A percentile compares a stretch with the other conserved stretches of the same genome.
phyloP scores from a whole-genome alignment of 768 basidiomycete genomes.

The Leccinum uliginosum region DNA sequence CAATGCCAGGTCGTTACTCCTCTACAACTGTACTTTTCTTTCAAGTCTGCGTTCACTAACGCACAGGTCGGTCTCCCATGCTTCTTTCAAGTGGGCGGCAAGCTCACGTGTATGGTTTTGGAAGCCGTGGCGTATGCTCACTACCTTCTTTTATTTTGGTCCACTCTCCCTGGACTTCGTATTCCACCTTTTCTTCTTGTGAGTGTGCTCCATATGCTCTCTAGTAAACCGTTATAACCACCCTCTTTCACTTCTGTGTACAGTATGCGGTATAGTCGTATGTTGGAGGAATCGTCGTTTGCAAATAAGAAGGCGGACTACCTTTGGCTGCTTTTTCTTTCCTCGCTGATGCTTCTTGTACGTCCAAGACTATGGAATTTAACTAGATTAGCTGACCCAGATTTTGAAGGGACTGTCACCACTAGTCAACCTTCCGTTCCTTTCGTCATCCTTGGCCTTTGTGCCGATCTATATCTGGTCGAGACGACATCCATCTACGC shows the following conservation, averaged over 20 bases:
- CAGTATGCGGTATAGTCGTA: constrained; percentile 95
- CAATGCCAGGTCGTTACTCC: constrained; percentile 92
- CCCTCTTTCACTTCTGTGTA: neutral
- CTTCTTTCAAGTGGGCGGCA: neutral
- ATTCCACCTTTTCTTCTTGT: constrained; percentile 99
- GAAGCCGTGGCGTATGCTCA: constrained; percentile 83
- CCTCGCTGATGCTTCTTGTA: constrained; percentile 82
- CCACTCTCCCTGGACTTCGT: constrained; percentile 89
- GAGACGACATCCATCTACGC: constrained; percentile 86
- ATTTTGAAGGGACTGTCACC: constrained; percentile 67
- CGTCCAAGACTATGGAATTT: constrained; percentile 17
- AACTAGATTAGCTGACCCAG: neutral
- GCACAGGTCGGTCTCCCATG: constrained; percentile 46
- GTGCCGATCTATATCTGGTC: constrained; percentile 98
- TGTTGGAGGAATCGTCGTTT: constrained; percentile 96
- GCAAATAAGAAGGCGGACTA: constrained; percentile 90
- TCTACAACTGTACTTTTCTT: constrained; percentile 89
- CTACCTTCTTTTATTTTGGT: constrained; percentile 97
- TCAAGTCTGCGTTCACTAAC: constrained; percentile 78
- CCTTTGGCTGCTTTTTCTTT: constrained; percentile 88
- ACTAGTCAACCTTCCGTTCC: constrained; percentile 86
- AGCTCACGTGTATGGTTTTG: constrained; percentile 11
- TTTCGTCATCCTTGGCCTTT: constrained; percentile 89
- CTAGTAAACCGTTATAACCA: neutral
- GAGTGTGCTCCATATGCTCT: constrained; percentile 30